phyloP scores from a whole-genome alignment of 306 rosid species.

The Vicia faba region DNA sequence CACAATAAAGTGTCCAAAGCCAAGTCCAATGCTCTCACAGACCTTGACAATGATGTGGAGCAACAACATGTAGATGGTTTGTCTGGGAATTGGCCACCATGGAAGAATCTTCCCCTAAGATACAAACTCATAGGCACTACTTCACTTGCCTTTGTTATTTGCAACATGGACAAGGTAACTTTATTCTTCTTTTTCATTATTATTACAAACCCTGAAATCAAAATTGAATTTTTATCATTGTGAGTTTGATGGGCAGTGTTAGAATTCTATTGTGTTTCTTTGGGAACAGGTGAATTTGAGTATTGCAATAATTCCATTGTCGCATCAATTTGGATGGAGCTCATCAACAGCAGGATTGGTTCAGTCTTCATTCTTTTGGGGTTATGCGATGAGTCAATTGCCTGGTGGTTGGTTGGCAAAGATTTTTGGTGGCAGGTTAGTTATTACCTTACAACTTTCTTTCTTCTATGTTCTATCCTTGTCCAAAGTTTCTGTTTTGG shows the following conservation, averaged over 20 bases:
- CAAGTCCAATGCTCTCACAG: constrained; percentile 40
- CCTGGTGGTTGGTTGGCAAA: constrained; percentile 98
- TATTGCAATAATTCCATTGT: constrained; percentile 91
- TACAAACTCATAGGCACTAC: constrained; percentile 85
- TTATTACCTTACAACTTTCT: constrained; percentile 39
- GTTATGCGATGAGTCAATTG: constrained; percentile 93
- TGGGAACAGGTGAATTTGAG: constrained; percentile 89
- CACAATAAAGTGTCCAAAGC: constrained; percentile 38
- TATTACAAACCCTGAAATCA: not conserved
- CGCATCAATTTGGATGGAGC: constrained; percentile 96
- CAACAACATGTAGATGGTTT: not conserved
- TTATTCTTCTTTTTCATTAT: not conserved
- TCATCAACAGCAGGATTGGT: constrained; percentile 92
- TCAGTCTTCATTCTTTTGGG: constrained; percentile 99
- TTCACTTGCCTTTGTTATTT: constrained; percentile 87
- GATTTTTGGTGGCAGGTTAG: constrained; percentile 95
- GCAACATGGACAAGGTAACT: constrained; percentile 95
- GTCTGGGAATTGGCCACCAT: constrained; percentile 73
- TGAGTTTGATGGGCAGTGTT: not conserved
- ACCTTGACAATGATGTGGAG: constrained; percentile 40
- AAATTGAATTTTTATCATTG: not conserved
- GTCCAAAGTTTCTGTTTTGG: not conserved
- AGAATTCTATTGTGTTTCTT: not conserved
- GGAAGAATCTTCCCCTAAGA: constrained; percentile 85
- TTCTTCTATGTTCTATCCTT: not conserved